Conservation (phyloP, 345 rosid species). For the Pugionium dolabratum region DNA sequence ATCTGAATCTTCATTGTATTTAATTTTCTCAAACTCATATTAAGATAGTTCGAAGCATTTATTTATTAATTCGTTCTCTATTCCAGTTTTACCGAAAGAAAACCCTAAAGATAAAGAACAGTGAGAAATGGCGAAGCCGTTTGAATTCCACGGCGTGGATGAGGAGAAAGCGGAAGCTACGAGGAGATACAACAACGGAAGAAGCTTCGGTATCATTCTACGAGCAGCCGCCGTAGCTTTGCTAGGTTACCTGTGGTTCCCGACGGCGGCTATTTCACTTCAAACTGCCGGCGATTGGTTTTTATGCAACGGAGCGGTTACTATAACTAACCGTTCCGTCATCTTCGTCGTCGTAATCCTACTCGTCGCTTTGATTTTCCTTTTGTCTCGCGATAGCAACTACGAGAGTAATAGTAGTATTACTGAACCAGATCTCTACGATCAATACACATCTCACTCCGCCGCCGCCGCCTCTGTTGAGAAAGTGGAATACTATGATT, state of each 20-base stretch:
- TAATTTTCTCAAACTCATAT: neutral
- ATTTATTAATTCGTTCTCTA: too few species aligned
- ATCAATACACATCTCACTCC: constrained; percentile 25
- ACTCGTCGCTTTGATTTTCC: constrained; percentile 16
- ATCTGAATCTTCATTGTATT: constrained; percentile 13
- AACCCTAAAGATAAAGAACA: too few species aligned
- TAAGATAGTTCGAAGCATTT: neutral
- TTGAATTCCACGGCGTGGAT: constrained; percentile 15
- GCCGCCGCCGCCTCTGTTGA: neutral
- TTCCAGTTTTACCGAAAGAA: too few species aligned
- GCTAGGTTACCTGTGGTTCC: constrained; percentile 19
- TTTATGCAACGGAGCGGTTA: neutral
- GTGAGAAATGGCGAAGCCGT: constrained; percentile 1
- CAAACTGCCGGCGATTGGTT: constrained; percentile 16
- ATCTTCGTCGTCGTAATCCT: constrained; percentile 19
- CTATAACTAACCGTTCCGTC: neutral
- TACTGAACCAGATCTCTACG: constrained; percentile 24
- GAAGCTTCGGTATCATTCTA: neutral
- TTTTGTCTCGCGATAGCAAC: constrained; percentile 10
- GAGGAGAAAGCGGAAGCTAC: constrained; percentile 39
- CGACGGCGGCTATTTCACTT: neutral
- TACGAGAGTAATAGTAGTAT: neutral
- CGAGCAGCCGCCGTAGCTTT: constrained; percentile 14
- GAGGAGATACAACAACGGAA: constrained; percentile 32
- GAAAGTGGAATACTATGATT: constrained; percentile 5